Evolutionary conservation across 331 rosid species (phyloP), one percentile per base, ranked within the genome.

Genomic region (Quercus lobata): DNA sequence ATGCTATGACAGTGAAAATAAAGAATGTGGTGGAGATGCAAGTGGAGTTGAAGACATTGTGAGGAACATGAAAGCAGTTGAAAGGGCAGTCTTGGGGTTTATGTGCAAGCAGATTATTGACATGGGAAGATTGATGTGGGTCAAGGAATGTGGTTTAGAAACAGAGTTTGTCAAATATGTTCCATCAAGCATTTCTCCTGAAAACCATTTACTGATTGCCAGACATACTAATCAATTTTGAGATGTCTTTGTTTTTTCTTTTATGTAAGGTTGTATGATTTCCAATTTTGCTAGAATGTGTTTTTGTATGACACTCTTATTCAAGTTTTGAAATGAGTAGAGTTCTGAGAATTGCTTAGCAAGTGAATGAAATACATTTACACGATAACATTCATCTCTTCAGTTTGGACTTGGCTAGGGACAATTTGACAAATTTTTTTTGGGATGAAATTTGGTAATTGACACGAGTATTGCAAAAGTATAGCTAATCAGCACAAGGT

Each of bases 31-130:
- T 53, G 87, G 14, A 52, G 68, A 79, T 65, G 61, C 69, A 8
- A 57, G 83, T 55, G 78, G 87, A 84, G 93, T 89, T 52, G 97
- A 87, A 57, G 85, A 87, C 71, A 41, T 90, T 60, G 78, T 89
- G 75, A 83, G 81, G 65, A 88, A 87, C 41, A 90, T 95, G 98
- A 84, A 89, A 74, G 82, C 91, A 71, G 79, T 74, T 57, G 92
- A 89, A 82, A 88, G 98, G 85, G 97, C 98, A 21, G 89, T 80
- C 7, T 66, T 95, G 56, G 99, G 99, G 65, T 93, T 95, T 66
- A 91, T 84, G 91, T 95, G 99, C 96, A 93, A 95, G 91, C 90
- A 91, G 86, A 93, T 95, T 30, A 90, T 95, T 74, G 98, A 95
- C 80, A 85, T 85, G 86, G 99, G 99, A 22, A 89, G 99, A 87